phyloP scores from a whole-genome alignment of 2,329 filamentous ascomycete genomes.

The Hypoxylon sp. region DNA sequence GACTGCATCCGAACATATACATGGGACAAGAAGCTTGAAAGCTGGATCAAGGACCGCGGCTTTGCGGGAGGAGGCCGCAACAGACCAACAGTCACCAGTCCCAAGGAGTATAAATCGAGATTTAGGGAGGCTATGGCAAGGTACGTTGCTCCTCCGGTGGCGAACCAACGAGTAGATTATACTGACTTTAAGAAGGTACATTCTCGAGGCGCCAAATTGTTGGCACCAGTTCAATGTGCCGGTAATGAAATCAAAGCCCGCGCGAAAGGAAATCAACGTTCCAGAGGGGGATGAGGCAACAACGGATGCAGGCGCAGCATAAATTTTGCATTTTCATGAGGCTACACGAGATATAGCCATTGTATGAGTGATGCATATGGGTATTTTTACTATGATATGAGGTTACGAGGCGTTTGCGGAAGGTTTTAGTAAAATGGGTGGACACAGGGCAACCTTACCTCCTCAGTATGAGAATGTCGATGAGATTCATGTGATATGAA shows the following conservation, averaged over 20 bases:
- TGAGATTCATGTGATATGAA: conserved; percentile 15
- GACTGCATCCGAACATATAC: conserved; percentile 99
- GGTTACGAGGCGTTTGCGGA: conserved; percentile 30
- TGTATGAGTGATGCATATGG: conserved; percentile 27
- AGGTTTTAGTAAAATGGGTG: conserved; percentile 13
- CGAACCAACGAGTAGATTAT: background rate
- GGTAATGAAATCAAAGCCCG: conserved; percentile 45
- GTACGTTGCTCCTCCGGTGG: conserved; percentile 59
- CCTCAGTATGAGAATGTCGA: conserved; percentile 1
- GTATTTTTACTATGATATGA: conserved; percentile 11
- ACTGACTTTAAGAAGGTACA: conserved; percentile 66
- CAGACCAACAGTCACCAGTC: conserved; percentile 94
- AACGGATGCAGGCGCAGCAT: conserved; percentile 18
- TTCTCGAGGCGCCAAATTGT: conserved; percentile 80
- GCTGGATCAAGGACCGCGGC: conserved; percentile 98
- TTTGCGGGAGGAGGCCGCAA: conserved; percentile 83
- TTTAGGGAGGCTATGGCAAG: conserved; percentile 97
- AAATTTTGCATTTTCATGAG: conserved; percentile 15
- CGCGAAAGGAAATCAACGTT: conserved; percentile 44
- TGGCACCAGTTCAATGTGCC: conserved; percentile 76
- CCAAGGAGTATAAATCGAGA: conserved; percentile 96
- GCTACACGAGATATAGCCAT: conserved; percentile 9
- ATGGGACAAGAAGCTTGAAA: conserved; percentile 99
- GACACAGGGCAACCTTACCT: conserved; percentile 32
- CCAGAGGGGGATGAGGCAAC: conserved; percentile 46